phyloP scores from a whole-genome alignment of 177 flowering plant species.

The Vitis hybrid region DNA sequence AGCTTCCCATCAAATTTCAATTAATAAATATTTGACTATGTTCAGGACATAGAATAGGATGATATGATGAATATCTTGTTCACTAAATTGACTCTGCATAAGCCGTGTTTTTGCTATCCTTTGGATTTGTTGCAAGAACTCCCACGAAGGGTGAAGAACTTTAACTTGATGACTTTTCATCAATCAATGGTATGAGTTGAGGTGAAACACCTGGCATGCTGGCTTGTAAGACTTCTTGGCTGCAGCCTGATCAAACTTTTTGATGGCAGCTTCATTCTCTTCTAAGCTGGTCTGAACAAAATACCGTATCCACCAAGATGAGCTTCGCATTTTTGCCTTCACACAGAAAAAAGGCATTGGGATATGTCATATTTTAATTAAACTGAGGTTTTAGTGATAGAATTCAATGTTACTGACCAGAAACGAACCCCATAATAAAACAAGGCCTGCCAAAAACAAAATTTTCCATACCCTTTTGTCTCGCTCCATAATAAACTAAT shows the following conservation, averaged over 20 bases:
- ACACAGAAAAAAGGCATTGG: conserved; percentile 9
- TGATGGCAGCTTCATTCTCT: conserved; percentile 64
- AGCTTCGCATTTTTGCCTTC: conserved; percentile 79
- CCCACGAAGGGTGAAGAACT: not conserved
- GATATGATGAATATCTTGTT: conserved; percentile 1
- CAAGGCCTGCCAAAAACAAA: too few species aligned
- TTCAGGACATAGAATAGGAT: not conserved
- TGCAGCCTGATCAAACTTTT: conserved; percentile 78
- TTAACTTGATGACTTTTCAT: not conserved
- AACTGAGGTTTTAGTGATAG: not conserved
- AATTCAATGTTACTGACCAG: too few species aligned
- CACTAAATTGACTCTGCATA: conserved; percentile 2
- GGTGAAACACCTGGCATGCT: conserved; percentile 80
- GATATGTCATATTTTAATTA: not conserved
- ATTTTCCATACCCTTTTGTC: too few species aligned
- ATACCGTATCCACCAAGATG: conserved; percentile 80
- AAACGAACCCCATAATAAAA: too few species aligned
- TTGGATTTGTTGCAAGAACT: too few species aligned
- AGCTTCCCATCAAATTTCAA: conserved; percentile 13
- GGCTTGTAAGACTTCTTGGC: conserved; percentile 57
- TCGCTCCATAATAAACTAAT: too few species aligned
- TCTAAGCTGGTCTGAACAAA: conserved; percentile 72
- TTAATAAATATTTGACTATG: conserved; percentile 1
- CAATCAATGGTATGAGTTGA: conserved; percentile 54
- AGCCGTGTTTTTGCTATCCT: too few species aligned